phyloP scores from a whole-genome alignment of 805 yeast species.

The Metschnikowia gelsemii region DNA sequence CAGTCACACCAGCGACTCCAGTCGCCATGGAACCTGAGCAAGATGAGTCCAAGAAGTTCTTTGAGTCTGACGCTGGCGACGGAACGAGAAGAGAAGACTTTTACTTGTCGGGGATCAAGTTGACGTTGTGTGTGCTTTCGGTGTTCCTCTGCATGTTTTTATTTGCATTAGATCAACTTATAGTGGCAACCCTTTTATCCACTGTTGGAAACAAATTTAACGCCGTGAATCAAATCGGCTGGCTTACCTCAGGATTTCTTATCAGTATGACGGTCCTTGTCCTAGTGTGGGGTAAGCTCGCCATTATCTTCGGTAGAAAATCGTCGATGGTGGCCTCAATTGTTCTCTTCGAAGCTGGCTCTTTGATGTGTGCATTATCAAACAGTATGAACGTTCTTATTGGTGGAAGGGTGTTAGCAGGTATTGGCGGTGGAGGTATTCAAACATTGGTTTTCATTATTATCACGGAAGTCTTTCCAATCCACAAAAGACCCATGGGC shows the following conservation, averaged over 20 bases:
- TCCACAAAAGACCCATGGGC: conserved; percentile 27
- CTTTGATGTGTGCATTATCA: conserved; percentile 40
- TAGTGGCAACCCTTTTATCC: conserved; percentile 35
- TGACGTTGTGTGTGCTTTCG: conserved; percentile 28
- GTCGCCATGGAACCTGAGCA: conserved; percentile 6
- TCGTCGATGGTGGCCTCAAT: conserved; percentile 26
- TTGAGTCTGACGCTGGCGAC: conserved; percentile 45
- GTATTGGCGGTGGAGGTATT: conserved; percentile 40
- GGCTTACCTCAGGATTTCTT: conserved; percentile 40
- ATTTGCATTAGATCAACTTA: conserved; percentile 41
- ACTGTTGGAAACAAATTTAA: conserved; percentile 38
- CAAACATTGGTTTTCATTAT: conserved; percentile 31
- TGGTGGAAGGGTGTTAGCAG: conserved; percentile 41
- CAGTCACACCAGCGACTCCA: no score
- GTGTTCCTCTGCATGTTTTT: conserved; percentile 33
- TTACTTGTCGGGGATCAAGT: conserved; percentile 30
- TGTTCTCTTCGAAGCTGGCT: conserved; percentile 33
- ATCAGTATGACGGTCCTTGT: conserved; percentile 34
- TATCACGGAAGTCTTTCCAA: conserved; percentile 32
- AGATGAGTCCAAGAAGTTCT: conserved; percentile 17
- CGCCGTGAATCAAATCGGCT: conserved; percentile 35
- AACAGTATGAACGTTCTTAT: conserved; percentile 37
- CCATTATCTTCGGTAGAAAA: conserved; percentile 40
- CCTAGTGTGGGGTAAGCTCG: conserved; percentile 38
- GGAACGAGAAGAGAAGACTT: conserved; percentile 41